Evolutionary conservation across 352 stramenopile genomes (phyloP), one percentile per base, ranked within the genome.

Genomic region (Blastocystis hominis): DNA sequence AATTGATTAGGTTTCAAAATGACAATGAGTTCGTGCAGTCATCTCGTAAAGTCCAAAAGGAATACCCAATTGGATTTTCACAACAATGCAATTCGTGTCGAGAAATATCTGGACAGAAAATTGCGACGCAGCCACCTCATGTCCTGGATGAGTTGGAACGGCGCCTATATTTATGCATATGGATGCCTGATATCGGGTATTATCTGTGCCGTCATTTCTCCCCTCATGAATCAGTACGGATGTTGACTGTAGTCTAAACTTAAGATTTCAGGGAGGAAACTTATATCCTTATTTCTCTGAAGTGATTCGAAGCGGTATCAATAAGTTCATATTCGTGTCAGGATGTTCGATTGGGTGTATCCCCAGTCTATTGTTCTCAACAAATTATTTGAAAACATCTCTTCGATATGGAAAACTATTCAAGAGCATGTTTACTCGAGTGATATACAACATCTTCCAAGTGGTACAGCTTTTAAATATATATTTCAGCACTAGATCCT

Each of bases 261-360:
- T 34, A 56, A 76, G 66, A 42, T 46, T 17, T 59, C 66, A 76
- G 36, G 66, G 66, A 54, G 66, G 66, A 53, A 76, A 76, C 40
- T 13, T 54, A 20, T 76, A 54, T 55, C 66, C 66, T 42, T 76
- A 76, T 47, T 6, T 76, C 15, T 76, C 66, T 6, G 66, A 76
- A n/a, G 66, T 76, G 17, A 76, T 76, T 20, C 66, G 66, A 55
- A 30, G 36, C 42, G 46, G 46, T n/a, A 54, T 54, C 7, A 10
- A 56, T 13, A 76, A 76, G 66, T 6, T 55, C 2, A 20, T 76
- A 13, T 76, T 76, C 24, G 5, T 55, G 15, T 7, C 56, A 4
- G 66, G 66, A n/a, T 55, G 66, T 76, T 56, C 38, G 10, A 30
- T 76, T 3, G 66, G 66, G 9, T 53, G 53, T 3, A 76, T 76